A percentile compares a stretch with the other conserved stretches of the same genome.
Conservation (phyloP, 345 rosid genomes). For the Eucalyptus pauciflora region DNA sequence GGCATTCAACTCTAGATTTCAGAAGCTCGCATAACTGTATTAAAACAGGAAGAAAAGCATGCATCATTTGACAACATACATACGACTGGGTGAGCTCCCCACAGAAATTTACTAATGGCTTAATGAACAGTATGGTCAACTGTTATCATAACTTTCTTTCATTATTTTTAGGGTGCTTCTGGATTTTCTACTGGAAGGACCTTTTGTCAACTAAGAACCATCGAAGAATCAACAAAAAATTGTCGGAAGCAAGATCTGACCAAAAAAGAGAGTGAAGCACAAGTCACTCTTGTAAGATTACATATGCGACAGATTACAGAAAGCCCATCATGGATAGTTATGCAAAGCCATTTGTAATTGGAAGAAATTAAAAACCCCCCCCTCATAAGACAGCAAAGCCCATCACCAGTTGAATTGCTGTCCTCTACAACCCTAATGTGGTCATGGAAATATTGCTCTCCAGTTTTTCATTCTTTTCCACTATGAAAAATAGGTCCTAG, state of each 20-base stretch:
- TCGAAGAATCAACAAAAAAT: not conserved
- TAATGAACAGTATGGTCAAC: not conserved
- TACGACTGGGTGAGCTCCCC: not conserved
- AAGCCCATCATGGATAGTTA: not conserved
- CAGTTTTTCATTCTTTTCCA: not conserved
- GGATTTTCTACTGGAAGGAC: not conserved
- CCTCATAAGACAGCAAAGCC: not conserved
- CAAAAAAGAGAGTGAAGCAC: not conserved
- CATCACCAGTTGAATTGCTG: not conserved
- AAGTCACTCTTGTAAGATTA: not conserved
- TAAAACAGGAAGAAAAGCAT: not conserved
- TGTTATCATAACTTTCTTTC: not conserved
- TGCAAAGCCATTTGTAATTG: not conserved
- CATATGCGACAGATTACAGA: not conserved
- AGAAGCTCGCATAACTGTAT: slow-evolving; percentile 82
- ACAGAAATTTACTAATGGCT: not conserved
- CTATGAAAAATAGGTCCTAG: not conserved
- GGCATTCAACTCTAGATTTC: slow-evolving; percentile 69
- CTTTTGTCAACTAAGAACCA: not conserved
- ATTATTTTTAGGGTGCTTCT: not conserved
- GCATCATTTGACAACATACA: not conserved
- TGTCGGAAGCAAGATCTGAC: not conserved
- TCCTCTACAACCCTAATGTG: not conserved
- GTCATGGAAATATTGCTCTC: not conserved
- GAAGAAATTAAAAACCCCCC: not conserved